A percentile compares a stretch with the other conserved stretches of the same genome.
These are phyloP conservation scores for Ascochyta fabae DNA, from an alignment of 2,329 filamentous ascomycete genomes.

Conservation along the genomic window DNA sequence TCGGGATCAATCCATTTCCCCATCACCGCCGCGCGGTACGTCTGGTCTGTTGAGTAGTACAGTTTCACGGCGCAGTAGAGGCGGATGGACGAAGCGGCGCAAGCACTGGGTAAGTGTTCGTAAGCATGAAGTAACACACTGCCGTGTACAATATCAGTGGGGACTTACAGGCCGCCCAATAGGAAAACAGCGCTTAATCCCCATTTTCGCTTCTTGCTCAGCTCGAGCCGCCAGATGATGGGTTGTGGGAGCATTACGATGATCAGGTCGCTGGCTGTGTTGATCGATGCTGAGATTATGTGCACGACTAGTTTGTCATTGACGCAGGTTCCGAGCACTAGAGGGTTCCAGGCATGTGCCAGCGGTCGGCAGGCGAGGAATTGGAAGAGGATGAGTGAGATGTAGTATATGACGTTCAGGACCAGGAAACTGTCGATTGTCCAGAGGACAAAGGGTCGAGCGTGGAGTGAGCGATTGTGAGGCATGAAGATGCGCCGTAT, in stretches of 20 bases:
- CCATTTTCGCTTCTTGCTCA: slow-evolving; percentile 15
- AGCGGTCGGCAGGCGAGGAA: slow-evolving; percentile 28
- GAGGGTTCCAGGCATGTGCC: slow-evolving; percentile 22
- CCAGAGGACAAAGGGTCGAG: slow-evolving; percentile 7
- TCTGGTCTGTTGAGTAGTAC: slow-evolving; percentile 15
- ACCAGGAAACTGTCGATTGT: slow-evolving; percentile 17
- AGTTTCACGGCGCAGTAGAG: slow-evolving; percentile 21
- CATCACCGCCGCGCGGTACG: slow-evolving; percentile 20
- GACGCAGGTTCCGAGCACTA: slow-evolving; percentile 17
- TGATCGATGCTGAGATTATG: slow-evolving; percentile 25
- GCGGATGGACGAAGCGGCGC: slow-evolving; percentile 16
- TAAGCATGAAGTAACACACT: background rate
- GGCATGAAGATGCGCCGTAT: slow-evolving; percentile 27
- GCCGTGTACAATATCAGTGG: no score
- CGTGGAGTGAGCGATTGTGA: background rate
- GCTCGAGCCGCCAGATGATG: slow-evolving; percentile 24
- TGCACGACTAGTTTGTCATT: slow-evolving; percentile 21
- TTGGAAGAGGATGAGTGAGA: slow-evolving; percentile 23
- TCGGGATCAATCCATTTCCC: slow-evolving; percentile 27
- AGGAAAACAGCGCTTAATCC: slow-evolving; percentile 23
- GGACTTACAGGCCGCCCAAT: slow-evolving; percentile 20
- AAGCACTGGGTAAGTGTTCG: slow-evolving; percentile 14
- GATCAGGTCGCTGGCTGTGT: slow-evolving; percentile 27
- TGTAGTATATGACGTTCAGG: slow-evolving; percentile 26
- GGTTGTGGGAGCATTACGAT: slow-evolving; percentile 27